Percentiles rank a stretch among this genome's conserved stretches.
These are phyloP conservation scores for Cryptosporidium tyzzeri DNA, from an alignment of 169 alveolate species.

Conservation along the genomic window DNA sequence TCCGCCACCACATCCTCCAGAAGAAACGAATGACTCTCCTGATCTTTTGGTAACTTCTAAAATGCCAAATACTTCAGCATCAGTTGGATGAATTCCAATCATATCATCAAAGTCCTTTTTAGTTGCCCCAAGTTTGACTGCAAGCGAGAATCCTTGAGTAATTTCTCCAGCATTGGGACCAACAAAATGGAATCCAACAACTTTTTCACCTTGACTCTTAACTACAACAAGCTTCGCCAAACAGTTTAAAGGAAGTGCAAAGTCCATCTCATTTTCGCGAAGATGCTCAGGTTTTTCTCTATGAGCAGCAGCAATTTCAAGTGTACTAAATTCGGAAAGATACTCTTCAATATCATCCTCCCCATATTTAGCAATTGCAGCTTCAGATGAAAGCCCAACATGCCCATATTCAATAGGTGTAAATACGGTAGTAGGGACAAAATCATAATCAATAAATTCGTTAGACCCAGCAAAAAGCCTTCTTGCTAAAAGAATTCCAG, in stretches of 20 bases:
- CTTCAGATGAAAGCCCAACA: slow-evolving; percentile 96
- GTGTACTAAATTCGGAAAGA: slow-evolving; percentile 91
- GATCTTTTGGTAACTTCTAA: slow-evolving; percentile 87
- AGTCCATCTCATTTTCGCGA: slow-evolving; percentile 83
- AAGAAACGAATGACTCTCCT: slow-evolving; percentile 89
- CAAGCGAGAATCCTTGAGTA: slow-evolving; percentile 95
- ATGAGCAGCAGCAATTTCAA: slow-evolving; percentile 88
- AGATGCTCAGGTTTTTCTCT: slow-evolving; percentile 80
- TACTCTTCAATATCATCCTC: slow-evolving; percentile 86
- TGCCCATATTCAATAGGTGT: slow-evolving; percentile 98
- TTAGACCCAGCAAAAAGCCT: slow-evolving; percentile 90
- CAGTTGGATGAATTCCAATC: slow-evolving; percentile 98
- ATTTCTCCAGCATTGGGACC: slow-evolving; percentile 99
- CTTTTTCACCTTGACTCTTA: slow-evolving; percentile 89
- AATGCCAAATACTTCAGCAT: slow-evolving; percentile 92
- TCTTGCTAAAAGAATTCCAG: slow-evolving; percentile 95
- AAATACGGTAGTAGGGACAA: slow-evolving; percentile 97
- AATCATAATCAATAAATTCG: slow-evolving; percentile 87
- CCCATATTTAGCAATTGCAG: slow-evolving; percentile 87
- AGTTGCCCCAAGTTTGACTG: slow-evolving; percentile 93
- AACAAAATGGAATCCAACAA: slow-evolving; percentile 96
- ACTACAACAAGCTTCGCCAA: slow-evolving; percentile 92
- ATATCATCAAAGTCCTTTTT: slow-evolving; percentile 90
- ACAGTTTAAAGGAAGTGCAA: slow-evolving; percentile 87
- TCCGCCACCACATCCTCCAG: slow-evolving; percentile 97